These are phyloP conservation scores for Coniella lustricola DNA, from an alignment of 2,329 filamentous ascomycete species.

Conservation along the genomic window DNA sequence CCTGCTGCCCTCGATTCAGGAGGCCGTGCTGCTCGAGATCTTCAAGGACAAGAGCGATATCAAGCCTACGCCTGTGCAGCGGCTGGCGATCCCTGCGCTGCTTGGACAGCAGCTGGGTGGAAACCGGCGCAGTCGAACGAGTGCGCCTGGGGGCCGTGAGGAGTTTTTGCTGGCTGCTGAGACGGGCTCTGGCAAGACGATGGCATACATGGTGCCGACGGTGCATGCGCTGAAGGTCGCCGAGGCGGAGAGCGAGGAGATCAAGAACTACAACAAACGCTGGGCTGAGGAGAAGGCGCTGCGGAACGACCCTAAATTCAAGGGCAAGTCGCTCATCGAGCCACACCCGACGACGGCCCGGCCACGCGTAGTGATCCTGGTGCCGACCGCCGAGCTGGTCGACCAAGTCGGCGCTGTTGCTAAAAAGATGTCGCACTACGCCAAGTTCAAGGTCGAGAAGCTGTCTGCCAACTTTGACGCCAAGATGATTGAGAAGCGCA, in stretches of 20 bases:
- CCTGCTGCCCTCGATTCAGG: slow-evolving; percentile 63
- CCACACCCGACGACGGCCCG: slow-evolving; percentile 68
- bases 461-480: slow-evolving; percentile 73
- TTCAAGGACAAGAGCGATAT: slow-evolving; percentile 69
- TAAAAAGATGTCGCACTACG: slow-evolving; percentile 74
- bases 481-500: slow-evolving; percentile 72
- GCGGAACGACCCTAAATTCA: slow-evolving; percentile 45
- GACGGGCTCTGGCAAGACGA: slow-evolving; percentile 93
- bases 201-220: slow-evolving; percentile 82
- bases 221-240: slow-evolving; percentile 78
- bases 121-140: slow-evolving; percentile 23
- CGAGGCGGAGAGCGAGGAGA: slow-evolving; percentile 53
- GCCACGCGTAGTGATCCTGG: slow-evolving; percentile 76
- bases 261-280: slow-evolving; percentile 50
- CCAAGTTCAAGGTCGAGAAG: slow-evolving; percentile 79
- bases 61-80: slow-evolving; percentile 81
- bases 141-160: slow-evolving; percentile 28
- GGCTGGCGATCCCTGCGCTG: slow-evolving; percentile 77
- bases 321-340: slow-evolving; percentile 59
- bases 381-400: slow-evolving; percentile 89
- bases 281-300: slow-evolving; percentile 49
- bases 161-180: slow-evolving; percentile 85
- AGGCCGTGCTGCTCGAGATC: slow-evolving; percentile 65
- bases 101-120: slow-evolving; percentile 48
- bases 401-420: slow-evolving; percentile 75